phyloP scores from a whole-genome alignment of 345 rosid species.

The Odontarrhena argentea region DNA sequence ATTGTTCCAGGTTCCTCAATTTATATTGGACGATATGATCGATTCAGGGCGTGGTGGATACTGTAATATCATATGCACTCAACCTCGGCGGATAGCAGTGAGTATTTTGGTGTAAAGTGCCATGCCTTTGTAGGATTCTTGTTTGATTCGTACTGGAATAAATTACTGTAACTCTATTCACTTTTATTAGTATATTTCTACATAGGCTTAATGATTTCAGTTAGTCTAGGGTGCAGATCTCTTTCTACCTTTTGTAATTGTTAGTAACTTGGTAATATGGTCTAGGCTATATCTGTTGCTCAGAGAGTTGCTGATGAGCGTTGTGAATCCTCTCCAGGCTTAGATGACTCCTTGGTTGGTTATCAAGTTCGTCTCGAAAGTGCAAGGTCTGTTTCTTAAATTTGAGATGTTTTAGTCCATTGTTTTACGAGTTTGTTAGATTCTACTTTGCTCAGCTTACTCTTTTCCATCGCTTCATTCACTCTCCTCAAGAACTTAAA shows the following conservation, averaged over 20 bases:
- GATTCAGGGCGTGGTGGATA: slow-evolving; percentile 76
- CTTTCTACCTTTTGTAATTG: slow-evolving; percentile 14
- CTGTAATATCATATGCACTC: slow-evolving; percentile 92
- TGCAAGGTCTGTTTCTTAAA: slow-evolving; percentile 61
- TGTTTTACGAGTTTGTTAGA: not conserved
- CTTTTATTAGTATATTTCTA: not conserved
- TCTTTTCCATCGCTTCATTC: slow-evolving; percentile 7
- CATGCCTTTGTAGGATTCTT: slow-evolving; percentile 10
- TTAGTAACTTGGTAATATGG: slow-evolving; percentile 34
- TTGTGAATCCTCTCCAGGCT: slow-evolving; percentile 86
- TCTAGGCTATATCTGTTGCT: slow-evolving; percentile 95
- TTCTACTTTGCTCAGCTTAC: not conserved
- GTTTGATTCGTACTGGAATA: slow-evolving; percentile 16
- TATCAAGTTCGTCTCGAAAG: slow-evolving; percentile 98
- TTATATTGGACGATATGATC: slow-evolving; percentile 90
- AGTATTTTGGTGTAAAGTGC: slow-evolving; percentile 37
- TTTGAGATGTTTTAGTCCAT: not conserved
- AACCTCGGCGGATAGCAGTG: slow-evolving; percentile 93
- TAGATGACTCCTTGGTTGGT: slow-evolving; percentile 79
- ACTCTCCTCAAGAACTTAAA: slow-evolving; percentile 8
- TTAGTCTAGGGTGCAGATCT: slow-evolving; percentile 14
- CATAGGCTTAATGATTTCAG: slow-evolving; percentile 1
- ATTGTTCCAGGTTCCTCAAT: slow-evolving; percentile 81
- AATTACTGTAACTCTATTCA: not conserved
- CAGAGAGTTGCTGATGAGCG: slow-evolving; percentile 97